A percentile compares a stretch with the other conserved stretches of the same genome.
phyloP scores from a whole-genome alignment of 2,329 filamentous ascomycete genomes.

The Clonostachys rhizophaga region DNA sequence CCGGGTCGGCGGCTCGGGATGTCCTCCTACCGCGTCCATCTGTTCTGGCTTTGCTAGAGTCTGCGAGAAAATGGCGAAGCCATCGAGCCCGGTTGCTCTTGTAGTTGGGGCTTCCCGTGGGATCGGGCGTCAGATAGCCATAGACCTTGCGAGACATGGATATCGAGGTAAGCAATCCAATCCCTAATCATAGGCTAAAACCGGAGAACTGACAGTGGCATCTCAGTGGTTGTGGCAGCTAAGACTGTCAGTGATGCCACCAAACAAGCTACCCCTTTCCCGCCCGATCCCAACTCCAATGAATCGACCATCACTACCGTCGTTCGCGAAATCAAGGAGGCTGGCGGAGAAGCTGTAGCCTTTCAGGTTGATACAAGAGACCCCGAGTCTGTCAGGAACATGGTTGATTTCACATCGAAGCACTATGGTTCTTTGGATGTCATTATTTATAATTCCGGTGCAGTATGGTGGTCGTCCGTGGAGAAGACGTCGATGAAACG shows the following conservation, averaged over 20 bases:
- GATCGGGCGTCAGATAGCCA: conserved; percentile 74
- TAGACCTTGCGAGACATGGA: conserved; percentile 67
- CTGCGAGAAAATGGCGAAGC: not conserved
- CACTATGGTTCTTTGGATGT: conserved; percentile 64
- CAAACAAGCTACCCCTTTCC: conserved; percentile 51
- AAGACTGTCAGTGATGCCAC: conserved; percentile 66
- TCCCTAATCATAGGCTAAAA: too few relatives aligned
- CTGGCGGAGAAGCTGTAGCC: conserved; percentile 60
- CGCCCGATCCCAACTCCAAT: conserved; percentile 71
- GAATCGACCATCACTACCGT: conserved; percentile 78
- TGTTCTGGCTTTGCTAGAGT: too few relatives aligned
- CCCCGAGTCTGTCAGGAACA: conserved; percentile 50
- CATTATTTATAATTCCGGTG: conserved; percentile 77
- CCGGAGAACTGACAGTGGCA: too few relatives aligned
- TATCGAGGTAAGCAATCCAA: conserved; percentile 53
- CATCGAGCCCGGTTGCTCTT: conserved; percentile 51
- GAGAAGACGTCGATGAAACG: conserved; percentile 68
- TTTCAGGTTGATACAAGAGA: conserved; percentile 69
- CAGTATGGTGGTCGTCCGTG: conserved; percentile 79
- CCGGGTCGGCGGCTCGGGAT: too few relatives aligned
- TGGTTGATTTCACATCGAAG: conserved; percentile 51
- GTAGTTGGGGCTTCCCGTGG: conserved; percentile 74
- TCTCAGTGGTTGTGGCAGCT: conserved; percentile 67
- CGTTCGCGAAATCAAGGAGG: conserved; percentile 63
- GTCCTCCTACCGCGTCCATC: too few relatives aligned